Conservation (phyloP, 441 rosid genomes). For the Hura crepitans region DNA sequence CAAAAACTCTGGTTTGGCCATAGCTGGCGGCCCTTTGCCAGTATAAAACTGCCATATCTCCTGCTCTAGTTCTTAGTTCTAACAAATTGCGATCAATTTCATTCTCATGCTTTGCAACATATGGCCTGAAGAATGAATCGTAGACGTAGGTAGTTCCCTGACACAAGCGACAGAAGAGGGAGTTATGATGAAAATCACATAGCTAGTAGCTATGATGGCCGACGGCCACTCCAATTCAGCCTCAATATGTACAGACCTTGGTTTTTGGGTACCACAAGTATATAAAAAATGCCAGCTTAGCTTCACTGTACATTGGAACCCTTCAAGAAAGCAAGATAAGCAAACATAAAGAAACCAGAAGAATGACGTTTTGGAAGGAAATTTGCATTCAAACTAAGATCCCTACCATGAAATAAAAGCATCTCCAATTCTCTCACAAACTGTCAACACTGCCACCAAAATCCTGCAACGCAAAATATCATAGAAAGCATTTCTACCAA, state of each 20-base stretch:
- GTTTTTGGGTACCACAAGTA: conserved; percentile 80
- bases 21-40: conserved; percentile 77
- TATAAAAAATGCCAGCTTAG: conserved; percentile 65
- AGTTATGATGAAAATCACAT: conserved; percentile 10
- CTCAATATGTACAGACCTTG: conserved; percentile 36
- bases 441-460: conserved; percentile 73
- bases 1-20: conserved; percentile 76
- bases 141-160: conserved; percentile 93
- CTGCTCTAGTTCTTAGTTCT: conserved; percentile 79
- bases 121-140: conserved; percentile 87
- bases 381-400: conserved; percentile 15
- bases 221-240: too few relatives aligned
- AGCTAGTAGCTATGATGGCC: neutral
- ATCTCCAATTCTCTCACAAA: conserved; percentile 73
- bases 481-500: neutral
- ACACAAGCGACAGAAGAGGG: conserved; percentile 16
- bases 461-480: conserved; percentile 56
- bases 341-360: conserved; percentile 7
- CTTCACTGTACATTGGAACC: conserved; percentile 86
- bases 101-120: conserved; percentile 77
- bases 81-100: conserved; percentile 86
- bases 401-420: conserved; percentile 66
- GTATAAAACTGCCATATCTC: conserved; percentile 69
- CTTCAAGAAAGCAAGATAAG: conserved; percentile 36
- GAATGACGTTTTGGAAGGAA: neutral